A percentile compares a stretch with the other conserved stretches of the same genome.
Conservation (phyloP, 2,329 filamentous ascomycete genomes). For the Teratosphaeria pseudoeucalypti region DNA sequence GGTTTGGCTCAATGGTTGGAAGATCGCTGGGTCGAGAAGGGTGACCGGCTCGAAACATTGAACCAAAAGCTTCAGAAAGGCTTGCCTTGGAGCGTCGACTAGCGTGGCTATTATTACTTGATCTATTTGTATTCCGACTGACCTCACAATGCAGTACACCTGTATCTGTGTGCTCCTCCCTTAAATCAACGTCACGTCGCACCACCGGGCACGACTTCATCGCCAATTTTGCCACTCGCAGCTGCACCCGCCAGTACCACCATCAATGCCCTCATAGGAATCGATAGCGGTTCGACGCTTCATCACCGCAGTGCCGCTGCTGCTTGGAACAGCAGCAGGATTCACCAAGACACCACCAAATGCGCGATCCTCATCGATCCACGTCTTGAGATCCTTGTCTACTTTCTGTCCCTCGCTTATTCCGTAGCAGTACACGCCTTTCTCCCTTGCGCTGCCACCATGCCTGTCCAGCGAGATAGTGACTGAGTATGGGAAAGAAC, state of each 20-base stretch:
- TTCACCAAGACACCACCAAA: slow-evolving; percentile 43
- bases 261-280: slow-evolving; percentile 42
- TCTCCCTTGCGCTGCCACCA: slow-evolving; percentile 43
- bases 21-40: slow-evolving; percentile 27
- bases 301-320: slow-evolving; percentile 12
- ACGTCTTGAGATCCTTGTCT: slow-evolving; percentile 32
- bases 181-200: not conserved
- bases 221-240: slow-evolving; percentile 50
- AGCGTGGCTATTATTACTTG: not conserved
- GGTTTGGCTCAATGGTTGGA: slow-evolving; percentile 27
- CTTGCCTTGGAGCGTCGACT: slow-evolving; percentile 6
- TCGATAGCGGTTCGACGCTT: slow-evolving; percentile 4
- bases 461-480: slow-evolving; percentile 52
- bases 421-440: slow-evolving; percentile 52
- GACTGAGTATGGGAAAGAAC: slow-evolving; percentile 52
- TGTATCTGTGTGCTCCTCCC: not conserved
- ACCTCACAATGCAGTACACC: not conserved
- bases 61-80: slow-evolving; percentile 7
- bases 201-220: not conserved
- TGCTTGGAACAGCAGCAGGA: slow-evolving; percentile 35
- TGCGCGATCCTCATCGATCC: slow-evolving; percentile 43
- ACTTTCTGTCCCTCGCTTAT: slow-evolving; percentile 40
- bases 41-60: slow-evolving; percentile 23
- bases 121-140: not conserved
- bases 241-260: slow-evolving; percentile 49